Base-by-base conservation (phyloP, 2,329 filamentous ascomycete genomes). In the Pseudogymnoascus sp. region DNA sequence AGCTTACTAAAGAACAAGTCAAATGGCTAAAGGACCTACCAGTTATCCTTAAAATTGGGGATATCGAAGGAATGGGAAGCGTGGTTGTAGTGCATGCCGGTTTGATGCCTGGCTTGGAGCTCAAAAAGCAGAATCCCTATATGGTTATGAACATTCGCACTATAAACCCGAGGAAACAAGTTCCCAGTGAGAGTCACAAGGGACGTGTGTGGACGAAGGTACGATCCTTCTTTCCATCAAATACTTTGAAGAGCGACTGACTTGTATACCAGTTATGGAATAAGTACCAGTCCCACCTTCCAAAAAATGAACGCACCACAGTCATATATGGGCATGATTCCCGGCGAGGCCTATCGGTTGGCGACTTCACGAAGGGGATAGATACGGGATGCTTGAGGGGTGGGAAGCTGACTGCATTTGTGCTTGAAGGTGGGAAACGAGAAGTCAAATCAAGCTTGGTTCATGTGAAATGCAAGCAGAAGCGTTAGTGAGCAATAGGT, bases 121-220 rank as follows among this genome's bases (percentile, higher is more conserved):
- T 96, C 12, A 79, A 87, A 51, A 78, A 82, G 60, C 93, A 88
- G 68, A 81, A 97, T 73, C 88, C 92, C 0, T 86, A 84, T 73
- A 87, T 88, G 60, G 89, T 90, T 41, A 97, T 97, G 92, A 94
- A 91, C 71, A 95, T 99, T 90, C 86, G 92, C 62, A 90, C 86
- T 5, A 71, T 74, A 12, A 64, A 60, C 17, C 59, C 69, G 12
- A 59, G 71, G 59, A 70, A 62, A 17, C 35, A 68, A 2, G 62
- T 70, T 6, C 69, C 70, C 0, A 73, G 67, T 61, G 68, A 71
- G 7, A 63, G 64, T 29, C 63, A 67, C 44, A 62, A 68, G 4
- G 71, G 71, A 1, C 65, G 33, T 25, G 61, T 29, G 13, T 74
- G 72, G 72, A 67, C 63, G 10, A 71, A 74, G 68, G 71, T 72